These are phyloP conservation scores for Trichomonascus vanleenenianus DNA, from an alignment of 805 yeast genomes.

Conservation along the genomic window DNA sequence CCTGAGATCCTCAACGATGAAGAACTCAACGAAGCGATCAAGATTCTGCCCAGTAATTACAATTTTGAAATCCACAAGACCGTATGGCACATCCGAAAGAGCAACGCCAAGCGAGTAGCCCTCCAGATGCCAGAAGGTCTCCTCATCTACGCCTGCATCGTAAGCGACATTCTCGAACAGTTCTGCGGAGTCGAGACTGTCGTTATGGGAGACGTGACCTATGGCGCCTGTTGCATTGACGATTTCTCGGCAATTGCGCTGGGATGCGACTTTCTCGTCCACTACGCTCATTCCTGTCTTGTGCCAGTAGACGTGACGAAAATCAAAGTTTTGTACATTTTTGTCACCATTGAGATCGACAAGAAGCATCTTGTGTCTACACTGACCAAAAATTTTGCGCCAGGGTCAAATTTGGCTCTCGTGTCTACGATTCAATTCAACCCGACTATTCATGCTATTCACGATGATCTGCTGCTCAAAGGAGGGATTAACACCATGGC, in stretches of 20 bases:
- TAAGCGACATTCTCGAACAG: conserved; percentile 89
- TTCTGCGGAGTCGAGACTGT: conserved; percentile 81
- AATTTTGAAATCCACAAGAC: conserved; percentile 95
- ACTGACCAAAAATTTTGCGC: conserved; percentile 55
- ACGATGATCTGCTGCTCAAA: conserved; percentile 40
- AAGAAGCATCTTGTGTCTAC: conserved; percentile 76
- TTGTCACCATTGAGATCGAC: conserved; percentile 88
- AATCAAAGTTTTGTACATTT: conserved; percentile 88
- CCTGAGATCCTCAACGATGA: conserved; percentile 70
- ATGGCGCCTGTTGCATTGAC: conserved; percentile 98
- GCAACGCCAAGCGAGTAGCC: conserved; percentile 74
- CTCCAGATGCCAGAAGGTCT: conserved; percentile 97
- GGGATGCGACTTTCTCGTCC: conserved; percentile 90
- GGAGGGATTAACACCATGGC: conserved; percentile 56
- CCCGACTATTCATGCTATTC: conserved; percentile 79
- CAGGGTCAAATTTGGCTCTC: conserved; percentile 63
- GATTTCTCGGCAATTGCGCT: conserved; percentile 90
- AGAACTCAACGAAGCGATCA: conserved; percentile 78
- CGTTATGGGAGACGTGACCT: conserved; percentile 98
- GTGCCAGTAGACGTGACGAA: conserved; percentile 91
- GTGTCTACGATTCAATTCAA: conserved; percentile 97
- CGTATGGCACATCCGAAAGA: conserved; percentile 80
- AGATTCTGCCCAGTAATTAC: conserved; percentile 79
- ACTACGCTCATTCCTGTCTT: conserved; percentile 94
- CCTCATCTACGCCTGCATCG: conserved; percentile 74